Evolutionary conservation across 306 rosid species (phyloP).

Genomic region (Gynostemma pentaphyllum): DNA sequence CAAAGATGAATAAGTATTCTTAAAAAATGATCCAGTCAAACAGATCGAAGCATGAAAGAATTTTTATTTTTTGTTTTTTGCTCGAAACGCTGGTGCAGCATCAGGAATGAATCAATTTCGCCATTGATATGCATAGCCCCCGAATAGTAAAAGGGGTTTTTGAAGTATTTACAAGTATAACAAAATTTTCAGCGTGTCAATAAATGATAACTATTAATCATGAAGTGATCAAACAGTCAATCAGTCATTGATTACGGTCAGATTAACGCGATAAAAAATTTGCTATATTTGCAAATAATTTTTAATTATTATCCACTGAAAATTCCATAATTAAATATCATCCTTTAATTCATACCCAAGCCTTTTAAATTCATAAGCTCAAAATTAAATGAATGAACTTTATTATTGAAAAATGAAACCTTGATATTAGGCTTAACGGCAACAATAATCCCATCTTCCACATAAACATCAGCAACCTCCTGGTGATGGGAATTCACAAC

Average conservation of each 20-base stretch:
- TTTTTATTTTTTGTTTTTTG: neutral
- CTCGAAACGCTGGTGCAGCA: neutral
- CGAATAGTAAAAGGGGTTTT: too few relatives aligned
- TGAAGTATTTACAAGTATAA: too few relatives aligned
- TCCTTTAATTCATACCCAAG: neutral
- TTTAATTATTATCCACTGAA: too few relatives aligned
- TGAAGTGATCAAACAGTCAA: too few relatives aligned
- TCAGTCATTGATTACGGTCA: too few relatives aligned
- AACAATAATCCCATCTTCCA: slow-evolving; percentile 62
- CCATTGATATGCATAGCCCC: neutral
- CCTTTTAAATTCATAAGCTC: neutral
- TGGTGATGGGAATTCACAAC: slow-evolving; percentile 71
- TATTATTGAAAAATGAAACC: slow-evolving; percentile 15
- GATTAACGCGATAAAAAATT: too few relatives aligned
- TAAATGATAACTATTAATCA: too few relatives aligned
- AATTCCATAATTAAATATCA: too few relatives aligned
- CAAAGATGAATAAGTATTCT: neutral
- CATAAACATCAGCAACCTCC: slow-evolving; percentile 79
- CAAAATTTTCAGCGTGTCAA: too few relatives aligned
- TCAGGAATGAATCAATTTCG: neutral
- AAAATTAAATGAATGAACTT: neutral
- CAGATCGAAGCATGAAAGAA: neutral
- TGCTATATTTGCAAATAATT: too few relatives aligned
- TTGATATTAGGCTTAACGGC: slow-evolving; percentile 56
- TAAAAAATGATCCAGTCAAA: neutral